Evolutionary conservation across 2,329 filamentous ascomycete species (phyloP).

Genomic region (Fusarium succisae): DNA sequence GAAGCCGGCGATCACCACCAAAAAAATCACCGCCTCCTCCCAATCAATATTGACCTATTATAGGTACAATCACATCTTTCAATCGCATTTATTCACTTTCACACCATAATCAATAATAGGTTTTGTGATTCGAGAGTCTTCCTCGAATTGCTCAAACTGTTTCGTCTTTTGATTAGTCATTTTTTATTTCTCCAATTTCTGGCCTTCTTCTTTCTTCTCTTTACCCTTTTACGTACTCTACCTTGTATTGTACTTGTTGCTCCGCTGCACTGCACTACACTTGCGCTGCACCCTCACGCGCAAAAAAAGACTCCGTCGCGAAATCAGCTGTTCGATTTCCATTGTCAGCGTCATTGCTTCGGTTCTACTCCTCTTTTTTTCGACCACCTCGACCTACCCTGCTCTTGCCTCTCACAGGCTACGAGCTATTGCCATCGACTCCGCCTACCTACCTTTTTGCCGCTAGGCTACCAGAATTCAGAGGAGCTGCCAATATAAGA

Average conservation of each 20-base stretch:
- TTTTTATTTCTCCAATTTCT: conserved; percentile 2
- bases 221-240: conserved; percentile 5
- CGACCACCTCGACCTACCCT: conserved; percentile 12
- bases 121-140: conserved; percentile 18
- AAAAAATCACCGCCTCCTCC: neutral
- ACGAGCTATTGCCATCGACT: conserved; percentile 35
- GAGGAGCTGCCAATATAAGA: conserved; percentile 26
- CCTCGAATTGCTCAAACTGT: conserved; percentile 8
- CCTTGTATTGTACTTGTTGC: conserved; percentile 1
- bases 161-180: conserved; percentile 26
- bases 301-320: conserved; percentile 5
- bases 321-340: conserved; percentile 8
- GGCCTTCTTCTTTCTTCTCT: neutral
- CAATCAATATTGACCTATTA: neutral
- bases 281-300: neutral
- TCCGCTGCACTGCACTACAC: neutral
- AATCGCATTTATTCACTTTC: neutral
- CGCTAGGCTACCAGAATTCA: conserved; percentile 31
- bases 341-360: conserved; percentile 32
- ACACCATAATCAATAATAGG: conserved; percentile 34
- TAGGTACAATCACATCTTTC: neutral
- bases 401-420: conserved; percentile 20
- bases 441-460: conserved; percentile 12
- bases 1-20: conserved; percentile 28
- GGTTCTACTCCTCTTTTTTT: conserved; percentile 24